phyloP scores from a whole-genome alignment of 129 eudicot species.

The Logfia minima region DNA sequence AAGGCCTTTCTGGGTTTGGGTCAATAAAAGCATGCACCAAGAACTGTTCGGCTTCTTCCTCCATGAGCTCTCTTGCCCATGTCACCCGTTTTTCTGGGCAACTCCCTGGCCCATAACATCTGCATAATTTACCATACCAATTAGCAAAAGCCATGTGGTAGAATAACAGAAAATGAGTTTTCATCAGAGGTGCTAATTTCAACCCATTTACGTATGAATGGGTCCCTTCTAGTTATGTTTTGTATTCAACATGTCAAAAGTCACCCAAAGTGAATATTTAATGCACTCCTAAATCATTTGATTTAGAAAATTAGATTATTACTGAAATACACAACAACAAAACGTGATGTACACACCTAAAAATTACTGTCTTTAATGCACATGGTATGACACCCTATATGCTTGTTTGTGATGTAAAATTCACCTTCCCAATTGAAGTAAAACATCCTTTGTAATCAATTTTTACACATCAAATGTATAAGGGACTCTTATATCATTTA shows the following conservation, averaged over 20 bases:
- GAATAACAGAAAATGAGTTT: background rate
- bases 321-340: background rate
- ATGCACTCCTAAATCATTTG: background rate
- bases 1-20: constrained; percentile 71
- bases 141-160: background rate
- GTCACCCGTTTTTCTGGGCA: constrained; percentile 63
- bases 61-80: constrained; percentile 89
- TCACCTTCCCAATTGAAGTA: no score
- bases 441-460: background rate
- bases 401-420: background rate
- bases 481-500: no score
- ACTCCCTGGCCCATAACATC: constrained; percentile 89
- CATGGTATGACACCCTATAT: background rate
- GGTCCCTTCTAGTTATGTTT: background rate
- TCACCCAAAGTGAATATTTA: background rate
- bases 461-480: no score
- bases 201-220: background rate
- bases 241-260: background rate
- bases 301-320: no score
- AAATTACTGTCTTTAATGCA: background rate
- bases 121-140: constrained; percentile 26
- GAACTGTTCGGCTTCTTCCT: constrained; percentile 79
- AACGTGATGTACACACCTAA: background rate
- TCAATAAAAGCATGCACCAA: constrained; percentile 70
- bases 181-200: background rate